phyloP scores from a whole-genome alignment of 116 monocot genomes.

The Phalaenopsis hybrid region DNA sequence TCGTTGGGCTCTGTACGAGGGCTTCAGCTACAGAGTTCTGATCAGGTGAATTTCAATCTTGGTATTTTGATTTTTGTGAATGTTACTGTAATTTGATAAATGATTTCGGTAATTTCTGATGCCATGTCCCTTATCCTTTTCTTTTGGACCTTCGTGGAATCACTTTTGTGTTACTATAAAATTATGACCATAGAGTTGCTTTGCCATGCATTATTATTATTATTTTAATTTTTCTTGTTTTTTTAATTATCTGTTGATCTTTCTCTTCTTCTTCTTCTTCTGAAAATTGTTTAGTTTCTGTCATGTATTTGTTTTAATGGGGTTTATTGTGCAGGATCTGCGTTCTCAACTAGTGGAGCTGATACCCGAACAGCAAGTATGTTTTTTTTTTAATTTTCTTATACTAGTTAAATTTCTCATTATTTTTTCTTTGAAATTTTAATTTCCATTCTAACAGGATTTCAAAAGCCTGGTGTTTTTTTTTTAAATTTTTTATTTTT shows the following conservation, averaged over 20 bases:
- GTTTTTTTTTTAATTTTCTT: background rate
- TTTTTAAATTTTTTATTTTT: background rate
- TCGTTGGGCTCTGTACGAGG: slow-evolving; percentile 59
- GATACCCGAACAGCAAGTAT: slow-evolving; percentile 92
- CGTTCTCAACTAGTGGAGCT: slow-evolving; percentile 68
- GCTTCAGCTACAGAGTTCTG: slow-evolving; percentile 80
- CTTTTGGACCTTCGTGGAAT: background rate
- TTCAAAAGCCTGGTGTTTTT: background rate
- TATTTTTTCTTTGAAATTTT: background rate
- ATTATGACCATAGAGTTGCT: background rate
- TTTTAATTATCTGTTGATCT: background rate
- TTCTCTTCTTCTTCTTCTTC: background rate
- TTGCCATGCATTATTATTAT: background rate
- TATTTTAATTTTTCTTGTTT: background rate
- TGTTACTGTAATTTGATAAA: background rate
- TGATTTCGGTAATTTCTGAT: background rate
- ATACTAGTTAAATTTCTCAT: background rate
- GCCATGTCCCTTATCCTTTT: background rate
- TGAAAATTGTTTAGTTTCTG: background rate
- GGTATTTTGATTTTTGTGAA: background rate
- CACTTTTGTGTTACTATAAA: background rate
- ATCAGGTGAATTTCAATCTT: slow-evolving; percentile 38
- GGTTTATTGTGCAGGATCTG: slow-evolving; percentile 58
- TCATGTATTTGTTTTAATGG: background rate
- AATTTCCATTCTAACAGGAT: background rate